Percentiles rank a stretch among this genome's conserved stretches.
Evolutionary conservation across 2,329 filamentous ascomycete species (phyloP).

Genomic region (Alternaria arbusti): DNA sequence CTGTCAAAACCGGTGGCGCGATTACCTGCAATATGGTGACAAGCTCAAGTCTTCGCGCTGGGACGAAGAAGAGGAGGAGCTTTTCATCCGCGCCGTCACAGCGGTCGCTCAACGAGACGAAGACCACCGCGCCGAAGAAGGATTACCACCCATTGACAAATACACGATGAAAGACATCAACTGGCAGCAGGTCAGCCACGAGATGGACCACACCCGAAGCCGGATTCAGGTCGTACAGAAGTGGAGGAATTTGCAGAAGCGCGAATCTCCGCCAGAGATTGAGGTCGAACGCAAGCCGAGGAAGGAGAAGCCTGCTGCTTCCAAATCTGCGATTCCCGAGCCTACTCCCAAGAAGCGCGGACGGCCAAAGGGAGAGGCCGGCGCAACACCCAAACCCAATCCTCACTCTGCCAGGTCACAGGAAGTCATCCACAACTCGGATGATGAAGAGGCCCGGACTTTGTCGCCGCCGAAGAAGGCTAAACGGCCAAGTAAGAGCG

Average conservation of each 20-base stretch:
- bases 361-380: background rate
- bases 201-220: conserved; percentile 67
- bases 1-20: conserved; percentile 72
- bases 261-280: conserved; percentile 12
- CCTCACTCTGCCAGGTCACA: background rate
- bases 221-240: conserved; percentile 73
- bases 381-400: background rate
- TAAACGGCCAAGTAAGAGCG: background rate
- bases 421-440: background rate
- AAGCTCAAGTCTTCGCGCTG: conserved; percentile 63
- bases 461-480: background rate
- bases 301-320: background rate
- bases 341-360: background rate
- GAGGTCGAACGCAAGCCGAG: conserved; percentile 20
- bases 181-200: conserved; percentile 69
- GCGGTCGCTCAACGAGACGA: conserved; percentile 59
- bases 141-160: conserved; percentile 34
- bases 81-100: conserved; percentile 60
- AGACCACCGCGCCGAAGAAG: conserved; percentile 23
- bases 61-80: conserved; percentile 65
- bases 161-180: conserved; percentile 64
- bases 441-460: background rate
- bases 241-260: conserved; percentile 57
- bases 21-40: conserved; percentile 67
- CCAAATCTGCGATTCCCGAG: background rate